A percentile compares a stretch with the other conserved stretches of the same genome.
Evolutionary conservation across 2,329 filamentous ascomycete species (phyloP).

Genomic region (Rutstroemia sydowiana): DNA sequence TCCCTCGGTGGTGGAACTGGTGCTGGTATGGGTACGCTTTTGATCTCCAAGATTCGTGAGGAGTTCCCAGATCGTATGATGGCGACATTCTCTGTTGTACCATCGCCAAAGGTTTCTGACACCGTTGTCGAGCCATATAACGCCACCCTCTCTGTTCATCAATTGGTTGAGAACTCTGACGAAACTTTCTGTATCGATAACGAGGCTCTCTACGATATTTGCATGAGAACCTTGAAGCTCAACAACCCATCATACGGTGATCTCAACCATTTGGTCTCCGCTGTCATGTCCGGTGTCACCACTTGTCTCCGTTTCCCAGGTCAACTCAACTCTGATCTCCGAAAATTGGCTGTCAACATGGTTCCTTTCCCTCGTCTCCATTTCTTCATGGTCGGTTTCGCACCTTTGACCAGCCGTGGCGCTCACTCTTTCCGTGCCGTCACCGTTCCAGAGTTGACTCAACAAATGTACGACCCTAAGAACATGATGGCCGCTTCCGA

Average conservation of each 20-base stretch:
- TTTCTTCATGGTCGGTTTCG: slow-evolving; percentile 99
- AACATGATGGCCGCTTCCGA: slow-evolving; percentile 99
- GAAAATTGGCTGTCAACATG: slow-evolving; percentile 99
- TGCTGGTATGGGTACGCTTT: slow-evolving; percentile 98
- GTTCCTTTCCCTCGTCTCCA: slow-evolving; percentile 99
- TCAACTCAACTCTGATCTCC: slow-evolving; percentile 99
- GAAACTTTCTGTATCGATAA: slow-evolving; percentile 99
- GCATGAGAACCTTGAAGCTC: slow-evolving; percentile 99
- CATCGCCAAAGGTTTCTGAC: slow-evolving; percentile 98
- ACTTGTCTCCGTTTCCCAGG: slow-evolving; percentile 98
- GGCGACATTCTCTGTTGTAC: slow-evolving; percentile 98
- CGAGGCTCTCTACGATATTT: slow-evolving; percentile 99
- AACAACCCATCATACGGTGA: slow-evolving; percentile 97
- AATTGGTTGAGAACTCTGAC: slow-evolving; percentile 99
- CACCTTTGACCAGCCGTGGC: slow-evolving; percentile 88
- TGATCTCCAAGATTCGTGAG: slow-evolving; percentile 99
- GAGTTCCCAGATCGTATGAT: slow-evolving; percentile 99
- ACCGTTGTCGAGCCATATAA: slow-evolving; percentile 99
- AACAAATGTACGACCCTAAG: slow-evolving; percentile 99
- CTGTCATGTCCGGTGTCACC: slow-evolving; percentile 99
- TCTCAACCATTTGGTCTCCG: slow-evolving; percentile 98
- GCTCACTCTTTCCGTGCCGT: slow-evolving; percentile 95
- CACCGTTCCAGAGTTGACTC: slow-evolving; percentile 94
- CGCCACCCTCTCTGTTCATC: slow-evolving; percentile 96
- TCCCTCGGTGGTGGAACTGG: slow-evolving; percentile 99